Base-by-base conservation (phyloP, 2,329 filamentous ascomycete species). In the Fusarium sp. region DNA sequence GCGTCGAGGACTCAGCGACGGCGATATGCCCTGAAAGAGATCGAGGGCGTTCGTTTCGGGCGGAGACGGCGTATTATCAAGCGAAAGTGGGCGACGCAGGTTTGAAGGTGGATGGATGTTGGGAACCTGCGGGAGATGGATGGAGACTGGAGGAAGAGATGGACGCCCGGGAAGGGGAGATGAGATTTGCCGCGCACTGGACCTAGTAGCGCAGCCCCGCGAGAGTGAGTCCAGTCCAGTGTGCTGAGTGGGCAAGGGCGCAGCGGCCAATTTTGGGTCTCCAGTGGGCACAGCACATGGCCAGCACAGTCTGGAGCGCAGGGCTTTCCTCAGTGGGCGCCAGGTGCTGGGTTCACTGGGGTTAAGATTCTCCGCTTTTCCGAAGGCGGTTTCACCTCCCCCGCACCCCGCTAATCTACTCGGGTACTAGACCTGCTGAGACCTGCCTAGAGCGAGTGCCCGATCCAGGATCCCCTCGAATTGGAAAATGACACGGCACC, bases 341-440 rank as follows among this genome's bases (percentile, higher is more conserved):
- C 49, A 38, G 49, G 29, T 29, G 55, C 40, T 49, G 36, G 29
- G 42, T 44, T 40, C 44, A 27, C 69, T 73, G 64, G 69, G 67
- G 68, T 63, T 69, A 74, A 67, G 71, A 67, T 73, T 62, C 70
- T 71, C 76, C 76, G 75, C 76, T 75, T 74, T 77, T 74, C 73
- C 72, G 75, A 77, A 61, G 73, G 63, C 60, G 68, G 68, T 73
- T 73, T 74, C 65, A 70, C 67, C 70, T 75, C 75, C 76, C 76
- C 76, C 76, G 76, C 76, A 78, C 68, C 63, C 35, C 67, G 69
- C 76, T 78, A 78, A 73, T 63, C 69, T 66, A 38, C 59, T 68
- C 61, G 68, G 69, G 72, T 65, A 24, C 72, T 77, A 75, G 71
- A 46, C 60, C 57, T 63, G 65, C 67, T 70, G 51, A 64, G 49